Base-by-base conservation (phyloP, 768 basidiomycete species). In the Fistulinella prunicolor region DNA sequence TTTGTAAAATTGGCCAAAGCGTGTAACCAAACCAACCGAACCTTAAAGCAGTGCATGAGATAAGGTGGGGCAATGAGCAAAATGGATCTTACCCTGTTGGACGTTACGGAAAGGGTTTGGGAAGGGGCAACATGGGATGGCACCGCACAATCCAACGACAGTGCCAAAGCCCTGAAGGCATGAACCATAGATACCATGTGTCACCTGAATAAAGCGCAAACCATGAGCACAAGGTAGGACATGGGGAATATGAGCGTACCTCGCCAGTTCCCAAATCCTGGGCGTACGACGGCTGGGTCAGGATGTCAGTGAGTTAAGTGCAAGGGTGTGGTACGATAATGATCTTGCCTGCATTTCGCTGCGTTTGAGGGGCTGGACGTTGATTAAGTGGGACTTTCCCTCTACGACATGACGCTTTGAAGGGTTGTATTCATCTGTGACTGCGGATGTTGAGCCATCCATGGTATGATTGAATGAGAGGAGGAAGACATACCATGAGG, bases 1-100 rank as follows among this genome's bases (percentile, higher is more conserved):
- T 70, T 89, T 92, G 82, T 95, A 95, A 78, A 97, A 95, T 63
- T 95, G 82, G 41, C 94, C 94, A 60, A 97, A 97, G 49, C 93
- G 85, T 29, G 89, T 85, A 61, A 98, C 83, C 49, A 98, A 77
- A 46, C 94, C 94, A 55, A 94, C 91, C 46, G 85, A 84, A 23
- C 92, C 90, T 89, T 51, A 39, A 45, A 49, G 21, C 17, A 37
- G 10, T 20, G 32, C 62, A 30, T 69, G 43, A 61, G 58, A 55
- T 22, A 38, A 51, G 44, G 51, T 30, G 17, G 23, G 42, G 30
- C 22, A 44, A 26, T 17, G 45, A 41, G 44, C 12, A 20, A 44
- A 28, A 42, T 42, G 29, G 3, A 23, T 56, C 67, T 35, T 53
- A 82, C 89, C 90, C 75, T 95, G 92, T 38, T 86, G 74, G 47